A percentile compares a stretch with the other conserved stretches of the same genome.
Evolutionary conservation across 331 rosid genomes (phyloP).

Genomic region (Rosa hybrid): DNA sequence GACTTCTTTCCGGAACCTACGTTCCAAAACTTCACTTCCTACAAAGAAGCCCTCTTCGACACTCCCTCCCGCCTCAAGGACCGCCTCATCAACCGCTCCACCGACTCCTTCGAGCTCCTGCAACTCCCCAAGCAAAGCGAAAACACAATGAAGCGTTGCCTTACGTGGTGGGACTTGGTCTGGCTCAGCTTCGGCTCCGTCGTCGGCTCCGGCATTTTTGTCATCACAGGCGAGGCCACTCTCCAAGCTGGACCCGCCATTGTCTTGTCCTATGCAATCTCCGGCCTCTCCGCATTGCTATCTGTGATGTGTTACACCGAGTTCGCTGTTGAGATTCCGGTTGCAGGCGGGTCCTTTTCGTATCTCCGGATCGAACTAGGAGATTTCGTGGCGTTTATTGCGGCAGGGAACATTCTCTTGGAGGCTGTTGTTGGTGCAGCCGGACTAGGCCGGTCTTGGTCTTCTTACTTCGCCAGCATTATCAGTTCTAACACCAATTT

Average conservation of each 20-base stretch:
- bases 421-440: constrained; percentile 83
- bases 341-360: constrained; percentile 89
- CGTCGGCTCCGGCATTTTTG: constrained; percentile 92
- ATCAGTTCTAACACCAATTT: constrained; percentile 48
- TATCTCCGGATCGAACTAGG: constrained; percentile 73
- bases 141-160: constrained; percentile 61
- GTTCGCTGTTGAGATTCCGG: constrained; percentile 83
- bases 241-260: constrained; percentile 66
- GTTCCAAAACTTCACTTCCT: constrained; percentile 44
- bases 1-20: constrained; percentile 75
- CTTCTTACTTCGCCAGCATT: constrained; percentile 71
- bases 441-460: constrained; percentile 76
- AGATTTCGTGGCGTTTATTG: constrained; percentile 68
- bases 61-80: constrained; percentile 70
- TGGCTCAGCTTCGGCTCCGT: constrained; percentile 89
- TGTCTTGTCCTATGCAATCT: constrained; percentile 56
- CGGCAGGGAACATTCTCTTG: constrained; percentile 78
- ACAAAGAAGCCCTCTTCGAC: constrained; percentile 47
- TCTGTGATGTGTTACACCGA: constrained; percentile 86
- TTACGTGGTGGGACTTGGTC: constrained; percentile 83
- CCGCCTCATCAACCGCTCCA: constrained; percentile 72
- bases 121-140: constrained; percentile 67
- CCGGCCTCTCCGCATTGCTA: constrained; percentile 81
- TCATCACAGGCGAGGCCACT: constrained; percentile 78
- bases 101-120: constrained; percentile 62